Conservation (phyloP, 176 grass and related monocot species). For the Tillandsia leiboldiana region DNA sequence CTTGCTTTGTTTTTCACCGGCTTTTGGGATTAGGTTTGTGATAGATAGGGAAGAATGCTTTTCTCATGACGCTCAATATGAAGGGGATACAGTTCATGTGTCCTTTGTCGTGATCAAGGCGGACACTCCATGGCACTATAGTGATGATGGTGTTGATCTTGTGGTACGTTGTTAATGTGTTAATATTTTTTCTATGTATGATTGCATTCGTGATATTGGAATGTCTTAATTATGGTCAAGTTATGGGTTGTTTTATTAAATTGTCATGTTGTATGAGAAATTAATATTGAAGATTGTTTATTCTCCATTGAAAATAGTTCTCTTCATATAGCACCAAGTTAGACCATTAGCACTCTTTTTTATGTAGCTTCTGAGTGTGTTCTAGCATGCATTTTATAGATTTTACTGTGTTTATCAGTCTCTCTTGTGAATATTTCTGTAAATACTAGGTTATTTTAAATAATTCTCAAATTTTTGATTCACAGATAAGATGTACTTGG, state of each 20-base stretch:
- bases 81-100: conserved; percentile 72
- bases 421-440: not conserved
- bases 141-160: conserved; percentile 75
- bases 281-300: not conserved
- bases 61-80: conserved; percentile 66
- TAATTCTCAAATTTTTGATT: not conserved
- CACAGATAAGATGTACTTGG: not conserved
- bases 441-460: too few species aligned
- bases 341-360: not conserved
- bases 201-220: not conserved
- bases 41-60: conserved; percentile 95
- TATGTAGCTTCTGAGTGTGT: not conserved
- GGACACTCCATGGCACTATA: conserved; percentile 84
- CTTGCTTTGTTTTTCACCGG: conserved; percentile 16
- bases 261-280: too few species aligned
- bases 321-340: not conserved
- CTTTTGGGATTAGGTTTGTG: conserved; percentile 66
- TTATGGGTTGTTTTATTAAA: not conserved
- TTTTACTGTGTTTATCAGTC: not conserved
- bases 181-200: not conserved
- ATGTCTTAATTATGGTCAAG: not conserved
- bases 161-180: conserved; percentile 40
- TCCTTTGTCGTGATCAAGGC: conserved; percentile 93
- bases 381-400: not conserved
- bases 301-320: not conserved